A percentile compares a stretch with the other conserved stretches of the same genome.
Conservation (phyloP, 495 filamentous ascomycete species). For the Neurospora terricola region DNA sequence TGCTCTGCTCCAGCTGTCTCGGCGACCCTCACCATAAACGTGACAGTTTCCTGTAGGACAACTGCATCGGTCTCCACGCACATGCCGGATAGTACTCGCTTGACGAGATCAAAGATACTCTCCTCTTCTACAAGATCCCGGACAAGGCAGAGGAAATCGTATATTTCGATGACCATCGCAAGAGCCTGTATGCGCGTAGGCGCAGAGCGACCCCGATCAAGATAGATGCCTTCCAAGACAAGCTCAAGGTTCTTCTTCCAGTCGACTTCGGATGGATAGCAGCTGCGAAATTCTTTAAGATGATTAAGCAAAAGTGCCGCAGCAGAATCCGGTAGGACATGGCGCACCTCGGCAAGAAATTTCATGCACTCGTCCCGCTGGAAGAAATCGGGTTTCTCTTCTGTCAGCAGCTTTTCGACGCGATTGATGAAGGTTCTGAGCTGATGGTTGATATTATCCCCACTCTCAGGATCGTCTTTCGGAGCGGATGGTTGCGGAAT, state of each 20-base stretch:
- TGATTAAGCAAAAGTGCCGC: constrained; percentile 48
- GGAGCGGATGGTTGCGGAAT: neutral
- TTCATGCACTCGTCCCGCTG: constrained; percentile 54
- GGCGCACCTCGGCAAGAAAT: constrained; percentile 56
- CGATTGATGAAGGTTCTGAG: constrained; percentile 26
- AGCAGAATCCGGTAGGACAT: constrained; percentile 47
- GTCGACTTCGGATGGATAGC: constrained; percentile 56
- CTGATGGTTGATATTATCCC: constrained; percentile 27
- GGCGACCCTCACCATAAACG: constrained; percentile 41
- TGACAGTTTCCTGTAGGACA: constrained; percentile 40
- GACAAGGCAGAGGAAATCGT: constrained; percentile 47
- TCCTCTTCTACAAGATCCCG: constrained; percentile 39
- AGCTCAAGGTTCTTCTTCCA: constrained; percentile 57
- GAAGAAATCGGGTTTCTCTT: constrained; percentile 32
- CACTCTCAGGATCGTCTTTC: constrained; percentile 18
- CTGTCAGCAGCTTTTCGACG: constrained; percentile 32
- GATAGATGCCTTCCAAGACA: constrained; percentile 57
- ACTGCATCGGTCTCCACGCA: constrained; percentile 43
- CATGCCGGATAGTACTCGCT: constrained; percentile 38
- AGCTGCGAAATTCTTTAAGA: constrained; percentile 51
- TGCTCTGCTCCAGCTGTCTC: constrained; percentile 34
- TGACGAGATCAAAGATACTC: constrained; percentile 30
- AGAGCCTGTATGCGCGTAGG: constrained; percentile 60
- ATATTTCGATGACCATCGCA: constrained; percentile 58
- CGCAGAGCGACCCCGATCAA: constrained; percentile 49